Evolutionary conservation across 1,284 basidiomycete species (phyloP).

Genomic region (Puccinia novopanici): DNA sequence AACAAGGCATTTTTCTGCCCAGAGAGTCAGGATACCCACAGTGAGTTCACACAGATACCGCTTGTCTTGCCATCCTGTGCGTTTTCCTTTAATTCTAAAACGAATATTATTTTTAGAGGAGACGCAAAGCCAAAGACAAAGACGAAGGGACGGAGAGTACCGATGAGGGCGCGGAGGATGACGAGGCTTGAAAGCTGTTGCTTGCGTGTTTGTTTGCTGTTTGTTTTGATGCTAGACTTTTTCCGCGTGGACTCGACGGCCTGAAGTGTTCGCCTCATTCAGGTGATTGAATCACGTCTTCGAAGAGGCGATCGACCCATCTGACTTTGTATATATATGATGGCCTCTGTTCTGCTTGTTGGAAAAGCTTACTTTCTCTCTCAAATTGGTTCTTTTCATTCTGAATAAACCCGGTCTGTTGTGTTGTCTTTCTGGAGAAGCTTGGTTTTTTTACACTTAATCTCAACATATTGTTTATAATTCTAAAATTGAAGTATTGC

Average conservation of each 20-base stretch:
- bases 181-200: neutral
- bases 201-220: neutral
- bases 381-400: neutral
- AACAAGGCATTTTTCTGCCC: slow-evolving; percentile 35
- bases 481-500: too few species aligned
- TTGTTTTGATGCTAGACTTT: neutral
- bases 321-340: neutral
- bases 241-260: too few species aligned
- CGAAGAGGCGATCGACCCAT: neutral
- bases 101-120: neutral
- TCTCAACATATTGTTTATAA: too few species aligned
- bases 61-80: too few species aligned
- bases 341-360: too few species aligned
- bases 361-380: neutral
- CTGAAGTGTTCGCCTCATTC: neutral
- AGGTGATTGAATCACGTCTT: neutral
- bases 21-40: slow-evolving; percentile 42
- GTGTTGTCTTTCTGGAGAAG: too few species aligned
- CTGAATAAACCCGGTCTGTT: too few species aligned
- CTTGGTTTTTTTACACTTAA: too few species aligned
- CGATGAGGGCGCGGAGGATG: slow-evolving; percentile 17
- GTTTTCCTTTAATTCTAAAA: neutral
- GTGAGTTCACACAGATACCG: slow-evolving; percentile 10
- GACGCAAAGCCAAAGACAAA: slow-evolving; percentile 30
- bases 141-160: slow-evolving; percentile 14